These are phyloP conservation scores for Borovskyia barvae DNA, from an alignment of 208 protist species.

Conservation along the genomic window DNA sequence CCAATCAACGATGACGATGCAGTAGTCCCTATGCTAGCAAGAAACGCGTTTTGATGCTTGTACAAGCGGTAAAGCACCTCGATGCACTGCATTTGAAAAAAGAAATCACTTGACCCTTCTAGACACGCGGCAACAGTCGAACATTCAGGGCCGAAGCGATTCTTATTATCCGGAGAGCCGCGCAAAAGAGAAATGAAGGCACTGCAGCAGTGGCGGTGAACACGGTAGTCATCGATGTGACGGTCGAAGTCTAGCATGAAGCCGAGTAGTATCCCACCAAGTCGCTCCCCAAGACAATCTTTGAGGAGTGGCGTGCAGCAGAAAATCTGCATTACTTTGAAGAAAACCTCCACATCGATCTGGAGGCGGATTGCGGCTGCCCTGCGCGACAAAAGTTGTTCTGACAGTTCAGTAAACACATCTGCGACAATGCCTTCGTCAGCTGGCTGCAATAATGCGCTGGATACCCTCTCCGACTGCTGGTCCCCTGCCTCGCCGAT, in stretches of 20 bases:
- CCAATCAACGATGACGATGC: neutral
- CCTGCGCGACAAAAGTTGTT: slow-evolving; percentile 36
- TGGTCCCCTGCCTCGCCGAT: slow-evolving; percentile 31
- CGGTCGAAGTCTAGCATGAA: slow-evolving; percentile 50
- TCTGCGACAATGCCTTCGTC: slow-evolving; percentile 48
- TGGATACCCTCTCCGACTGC: slow-evolving; percentile 28
- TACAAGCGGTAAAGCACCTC: slow-evolving; percentile 83
- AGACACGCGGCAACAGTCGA: slow-evolving; percentile 45
- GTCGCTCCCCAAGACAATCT: slow-evolving; percentile 33
- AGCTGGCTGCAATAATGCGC: slow-evolving; percentile 24
- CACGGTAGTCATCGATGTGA: slow-evolving; percentile 70
- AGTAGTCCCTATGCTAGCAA: slow-evolving; percentile 23
- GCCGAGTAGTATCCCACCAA: slow-evolving; percentile 45
- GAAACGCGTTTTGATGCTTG: slow-evolving; percentile 45
- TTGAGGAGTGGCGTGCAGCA: slow-evolving; percentile 51
- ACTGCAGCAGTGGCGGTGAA: slow-evolving; percentile 68
- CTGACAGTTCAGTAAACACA: slow-evolving; percentile 37
- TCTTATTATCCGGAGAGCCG: slow-evolving; percentile 77
- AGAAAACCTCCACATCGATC: slow-evolving; percentile 64
- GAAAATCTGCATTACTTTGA: slow-evolving; percentile 61
- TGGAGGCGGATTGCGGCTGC: slow-evolving; percentile 32
- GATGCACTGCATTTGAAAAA: slow-evolving; percentile 88
- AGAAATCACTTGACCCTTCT: slow-evolving; percentile 65
- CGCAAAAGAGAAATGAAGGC: slow-evolving; percentile 76
- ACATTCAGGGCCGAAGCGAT: slow-evolving; percentile 52